Evolutionary conservation across 805 yeast species (phyloP).

Genomic region (Pichia nanzhaoensis): DNA sequence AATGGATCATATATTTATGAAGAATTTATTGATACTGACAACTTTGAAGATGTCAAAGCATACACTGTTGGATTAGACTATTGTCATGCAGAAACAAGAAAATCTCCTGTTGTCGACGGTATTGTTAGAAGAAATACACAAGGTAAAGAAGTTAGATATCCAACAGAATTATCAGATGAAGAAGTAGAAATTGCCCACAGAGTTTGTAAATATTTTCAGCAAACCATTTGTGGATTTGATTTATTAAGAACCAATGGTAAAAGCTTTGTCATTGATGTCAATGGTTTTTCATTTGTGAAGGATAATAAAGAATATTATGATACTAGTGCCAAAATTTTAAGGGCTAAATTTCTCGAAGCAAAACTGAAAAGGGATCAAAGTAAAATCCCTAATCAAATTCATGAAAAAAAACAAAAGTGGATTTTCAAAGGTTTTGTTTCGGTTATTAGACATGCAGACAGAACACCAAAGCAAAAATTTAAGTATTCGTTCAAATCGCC

Average conservation of each 20-base stretch:
- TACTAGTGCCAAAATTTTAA: constrained; percentile 66
- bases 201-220: constrained; percentile 73
- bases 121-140: constrained; percentile 94
- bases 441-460: constrained; percentile 93
- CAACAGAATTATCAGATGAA: constrained; percentile 68
- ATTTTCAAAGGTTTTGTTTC: constrained; percentile 87
- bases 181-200: constrained; percentile 77
- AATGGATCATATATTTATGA: constrained; percentile 91
- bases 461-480: constrained; percentile 97
- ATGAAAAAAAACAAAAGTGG: constrained; percentile 85
- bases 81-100: constrained; percentile 98
- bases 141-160: constrained; percentile 91
- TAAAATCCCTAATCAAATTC: constrained; percentile 33
- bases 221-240: constrained; percentile 96
- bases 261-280: constrained; percentile 93
- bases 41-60: constrained; percentile 97
- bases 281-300: constrained; percentile 96
- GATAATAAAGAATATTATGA: constrained; percentile 86
- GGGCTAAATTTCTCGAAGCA: constrained; percentile 66
- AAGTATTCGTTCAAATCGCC: constrained; percentile 91
- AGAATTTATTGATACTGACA: constrained; percentile 94
- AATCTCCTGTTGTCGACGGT: constrained; percentile 99
- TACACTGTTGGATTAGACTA: constrained; percentile 88
- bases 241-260: constrained; percentile 80
- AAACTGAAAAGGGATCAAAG: constrained; percentile 39